Evolutionary conservation across 257 asterid species (phyloP).

Genomic region (Solanum dulcamara): DNA sequence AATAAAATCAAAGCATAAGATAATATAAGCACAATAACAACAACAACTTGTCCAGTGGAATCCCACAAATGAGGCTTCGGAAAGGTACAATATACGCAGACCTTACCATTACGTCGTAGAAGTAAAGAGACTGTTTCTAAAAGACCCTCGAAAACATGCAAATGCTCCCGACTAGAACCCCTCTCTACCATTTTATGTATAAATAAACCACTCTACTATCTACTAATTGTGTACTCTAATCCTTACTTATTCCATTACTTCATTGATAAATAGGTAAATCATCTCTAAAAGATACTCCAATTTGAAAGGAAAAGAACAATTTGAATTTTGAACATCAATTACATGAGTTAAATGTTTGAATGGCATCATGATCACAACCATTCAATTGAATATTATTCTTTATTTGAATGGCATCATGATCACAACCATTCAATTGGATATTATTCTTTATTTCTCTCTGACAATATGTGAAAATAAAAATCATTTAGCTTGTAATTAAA

Average conservation of each 20-base stretch:
- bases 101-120: no score
- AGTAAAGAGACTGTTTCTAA: no score
- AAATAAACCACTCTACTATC: accelerated
- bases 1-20: neutral
- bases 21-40: neutral
- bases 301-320: neutral
- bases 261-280: neutral
- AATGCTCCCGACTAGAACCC: neutral
- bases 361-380: neutral
- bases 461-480: neutral
- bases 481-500: neutral
- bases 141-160: no score
- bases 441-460: neutral
- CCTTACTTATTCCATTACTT: neutral
- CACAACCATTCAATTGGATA: neutral
- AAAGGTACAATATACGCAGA: no score
- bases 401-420: neutral
- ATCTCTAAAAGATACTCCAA: neutral
- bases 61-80: no score
- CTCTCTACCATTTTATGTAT: neutral
- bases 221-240: neutral
- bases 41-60: no score
- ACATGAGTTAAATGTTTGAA: neutral
- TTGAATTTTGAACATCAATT: neutral
- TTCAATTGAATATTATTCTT: neutral